Conservation (phyloP, 2,329 filamentous ascomycete species). For the Colletotrichum eleusines region DNA sequence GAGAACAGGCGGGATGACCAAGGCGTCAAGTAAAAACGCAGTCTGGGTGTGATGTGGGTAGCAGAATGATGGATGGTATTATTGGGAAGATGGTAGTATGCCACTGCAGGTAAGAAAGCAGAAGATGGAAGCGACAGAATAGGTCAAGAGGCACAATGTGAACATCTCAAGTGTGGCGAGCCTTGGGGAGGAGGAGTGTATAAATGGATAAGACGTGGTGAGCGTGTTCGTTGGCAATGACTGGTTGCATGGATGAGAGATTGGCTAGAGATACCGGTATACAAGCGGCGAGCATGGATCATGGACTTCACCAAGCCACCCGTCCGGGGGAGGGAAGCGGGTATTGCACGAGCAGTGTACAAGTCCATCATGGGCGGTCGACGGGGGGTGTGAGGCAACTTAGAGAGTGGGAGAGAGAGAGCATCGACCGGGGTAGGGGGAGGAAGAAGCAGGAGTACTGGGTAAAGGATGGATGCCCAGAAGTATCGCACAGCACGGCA, state of each 20-base stretch:
- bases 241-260: slow-evolving; percentile 43
- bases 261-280: slow-evolving; percentile 42
- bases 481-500: slow-evolving; percentile 16
- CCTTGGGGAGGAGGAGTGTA: slow-evolving; percentile 41
- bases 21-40: slow-evolving; percentile 15
- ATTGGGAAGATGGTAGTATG: slow-evolving; percentile 14
- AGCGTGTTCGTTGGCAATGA: slow-evolving; percentile 29
- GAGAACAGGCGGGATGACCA: not conserved
- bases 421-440: slow-evolving; percentile 22
- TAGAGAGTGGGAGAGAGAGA: slow-evolving; percentile 7
- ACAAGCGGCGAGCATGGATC: slow-evolving; percentile 40
- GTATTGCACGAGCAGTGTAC: slow-evolving; percentile 33
- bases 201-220: slow-evolving; percentile 41
- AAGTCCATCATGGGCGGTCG: slow-evolving; percentile 39
- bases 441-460: slow-evolving; percentile 11
- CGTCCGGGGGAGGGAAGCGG: slow-evolving; percentile 36
- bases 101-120: slow-evolving; percentile 22
- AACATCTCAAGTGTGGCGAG: slow-evolving; percentile 18
- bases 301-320: slow-evolving; percentile 33
- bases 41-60: slow-evolving; percentile 19
- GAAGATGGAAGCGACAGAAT: slow-evolving; percentile 18
- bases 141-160: slow-evolving; percentile 35
- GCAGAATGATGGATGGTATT: slow-evolving; percentile 25
- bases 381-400: slow-evolving; percentile 38
- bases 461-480: too few species aligned